Conservation (phyloP, 305 asterid species). For the Solanum hybrid region DNA sequence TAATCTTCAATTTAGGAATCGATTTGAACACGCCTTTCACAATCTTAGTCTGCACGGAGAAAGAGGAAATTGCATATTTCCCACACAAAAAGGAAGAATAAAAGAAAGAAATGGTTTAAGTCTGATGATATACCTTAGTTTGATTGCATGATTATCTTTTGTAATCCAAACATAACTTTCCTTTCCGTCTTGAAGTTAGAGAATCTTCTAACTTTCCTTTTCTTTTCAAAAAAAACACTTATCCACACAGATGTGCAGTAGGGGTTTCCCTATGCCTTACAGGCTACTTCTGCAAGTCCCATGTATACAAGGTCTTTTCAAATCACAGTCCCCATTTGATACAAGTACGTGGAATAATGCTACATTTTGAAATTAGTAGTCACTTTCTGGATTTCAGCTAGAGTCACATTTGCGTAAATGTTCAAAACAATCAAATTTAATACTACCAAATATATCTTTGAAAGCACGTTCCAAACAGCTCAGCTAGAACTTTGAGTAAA, state of each 20-base stretch:
- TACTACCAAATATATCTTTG: not conserved
- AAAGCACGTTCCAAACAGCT: not conserved
- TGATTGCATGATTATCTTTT: not conserved
- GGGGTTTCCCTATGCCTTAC: not conserved
- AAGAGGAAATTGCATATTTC: not conserved
- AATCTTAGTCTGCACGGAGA: not conserved
- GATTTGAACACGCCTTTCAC: not conserved
- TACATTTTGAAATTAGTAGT: not conserved
- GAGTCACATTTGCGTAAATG: not conserved
- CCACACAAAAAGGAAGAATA: not conserved
- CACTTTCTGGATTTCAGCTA: not conserved
- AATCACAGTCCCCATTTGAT: not conserved
- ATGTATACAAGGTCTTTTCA: not conserved
- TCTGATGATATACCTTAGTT: not conserved
- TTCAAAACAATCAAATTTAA: not conserved
- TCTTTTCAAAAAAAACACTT: not conserved
- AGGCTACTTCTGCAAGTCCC: not conserved
- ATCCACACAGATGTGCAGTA: not conserved
- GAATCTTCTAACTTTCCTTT: not conserved
- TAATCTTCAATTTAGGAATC: not conserved
- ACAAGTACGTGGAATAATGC: not conserved
- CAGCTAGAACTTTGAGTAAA: not conserved
- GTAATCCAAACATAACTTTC: not conserved
- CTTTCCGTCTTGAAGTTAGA: not conserved
- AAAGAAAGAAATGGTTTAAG: not conserved